A percentile compares a stretch with the other conserved stretches of the same genome.
Evolutionary conservation across 257 asterid species (phyloP).

Genomic region (Nemophila menziesii): DNA sequence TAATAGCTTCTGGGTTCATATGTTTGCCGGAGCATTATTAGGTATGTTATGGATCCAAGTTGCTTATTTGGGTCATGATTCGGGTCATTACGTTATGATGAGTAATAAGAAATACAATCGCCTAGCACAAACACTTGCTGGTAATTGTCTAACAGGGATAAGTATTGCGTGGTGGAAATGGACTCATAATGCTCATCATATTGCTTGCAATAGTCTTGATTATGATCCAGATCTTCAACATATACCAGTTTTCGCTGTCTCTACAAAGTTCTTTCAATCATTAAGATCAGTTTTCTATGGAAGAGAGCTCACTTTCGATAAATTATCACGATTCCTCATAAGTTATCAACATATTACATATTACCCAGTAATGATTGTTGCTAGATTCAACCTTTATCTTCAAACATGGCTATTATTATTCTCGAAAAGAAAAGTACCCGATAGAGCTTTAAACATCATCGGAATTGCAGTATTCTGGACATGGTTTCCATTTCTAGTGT

Average conservation of each 20-base stretch:
- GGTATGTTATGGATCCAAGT: slow-evolving; percentile 36
- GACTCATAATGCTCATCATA: slow-evolving; percentile 89
- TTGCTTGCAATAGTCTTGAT: slow-evolving; percentile 75
- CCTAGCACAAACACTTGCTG: slow-evolving; percentile 51
- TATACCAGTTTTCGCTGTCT: slow-evolving; percentile 73
- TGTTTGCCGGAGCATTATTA: slow-evolving; percentile 25
- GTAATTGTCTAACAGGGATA: slow-evolving; percentile 80
- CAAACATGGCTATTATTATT: slow-evolving; percentile 59
- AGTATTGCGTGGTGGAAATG: slow-evolving; percentile 99
- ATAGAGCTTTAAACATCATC: slow-evolving; percentile 48
- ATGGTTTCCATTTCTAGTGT: slow-evolving; percentile 74
- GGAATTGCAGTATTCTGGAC: slow-evolving; percentile 77
- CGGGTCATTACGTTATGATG: slow-evolving; percentile 85
- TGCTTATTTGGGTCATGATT: slow-evolving; percentile 79
- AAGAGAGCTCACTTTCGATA: slow-evolving; percentile 48
- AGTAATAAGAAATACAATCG: slow-evolving; percentile 31
- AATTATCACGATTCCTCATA: slow-evolving; percentile 44
- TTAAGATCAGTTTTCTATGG: slow-evolving; percentile 48
- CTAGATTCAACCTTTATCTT: slow-evolving; percentile 55
- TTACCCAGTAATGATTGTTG: slow-evolving; percentile 63
- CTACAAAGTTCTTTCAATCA: slow-evolving; percentile 34
- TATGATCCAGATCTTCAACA: slow-evolving; percentile 92
- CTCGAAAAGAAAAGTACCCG: slow-evolving; percentile 50
- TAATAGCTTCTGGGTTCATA: slow-evolving; percentile 17
- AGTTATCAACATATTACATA: slow-evolving; percentile 64